Evolutionary conservation across 495 filamentous ascomycete species (phyloP).

Genomic region (Chaetomium tenue): DNA sequence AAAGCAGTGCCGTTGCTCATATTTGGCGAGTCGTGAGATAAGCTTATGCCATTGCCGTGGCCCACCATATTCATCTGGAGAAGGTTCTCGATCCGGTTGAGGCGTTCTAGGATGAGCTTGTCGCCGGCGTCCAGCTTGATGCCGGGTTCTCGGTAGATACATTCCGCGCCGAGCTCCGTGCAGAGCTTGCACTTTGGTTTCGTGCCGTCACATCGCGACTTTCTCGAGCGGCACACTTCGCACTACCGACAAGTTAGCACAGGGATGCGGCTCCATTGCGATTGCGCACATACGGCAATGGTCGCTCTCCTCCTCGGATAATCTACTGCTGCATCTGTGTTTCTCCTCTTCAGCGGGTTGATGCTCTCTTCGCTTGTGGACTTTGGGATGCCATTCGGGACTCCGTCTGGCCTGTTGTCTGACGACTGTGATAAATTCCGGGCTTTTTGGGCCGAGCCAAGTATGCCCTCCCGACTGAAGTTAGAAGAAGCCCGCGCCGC

Average conservation of each 20-base stretch:
- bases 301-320: slow-evolving; percentile 69
- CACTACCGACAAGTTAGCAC: slow-evolving; percentile 55
- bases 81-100: slow-evolving; percentile 72
- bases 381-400: slow-evolving; percentile 48
- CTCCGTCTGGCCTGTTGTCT: slow-evolving; percentile 41
- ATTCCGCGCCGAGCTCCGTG: slow-evolving; percentile 76
- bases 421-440: slow-evolving; percentile 55
- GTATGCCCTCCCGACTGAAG: slow-evolving; percentile 57
- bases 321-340: slow-evolving; percentile 62
- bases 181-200: slow-evolving; percentile 82
- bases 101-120: slow-evolving; percentile 75
- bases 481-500: slow-evolving; percentile 36
- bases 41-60: slow-evolving; percentile 43
- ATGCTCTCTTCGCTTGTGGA: slow-evolving; percentile 50
- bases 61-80: slow-evolving; percentile 64
- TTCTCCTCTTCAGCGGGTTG: slow-evolving; percentile 62
- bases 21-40: slow-evolving; percentile 60
- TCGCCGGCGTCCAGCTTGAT: slow-evolving; percentile 86
- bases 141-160: slow-evolving; percentile 78
- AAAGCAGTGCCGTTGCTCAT: slow-evolving; percentile 68
- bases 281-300: slow-evolving; percentile 59
- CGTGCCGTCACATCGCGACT: slow-evolving; percentile 80
- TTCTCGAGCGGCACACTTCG: slow-evolving; percentile 79
- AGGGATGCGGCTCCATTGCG: slow-evolving; percentile 5
- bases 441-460: slow-evolving; percentile 58